phyloP scores from a whole-genome alignment of 202 grass and related monocot genomes.

The Zoysia matrella region DNA sequence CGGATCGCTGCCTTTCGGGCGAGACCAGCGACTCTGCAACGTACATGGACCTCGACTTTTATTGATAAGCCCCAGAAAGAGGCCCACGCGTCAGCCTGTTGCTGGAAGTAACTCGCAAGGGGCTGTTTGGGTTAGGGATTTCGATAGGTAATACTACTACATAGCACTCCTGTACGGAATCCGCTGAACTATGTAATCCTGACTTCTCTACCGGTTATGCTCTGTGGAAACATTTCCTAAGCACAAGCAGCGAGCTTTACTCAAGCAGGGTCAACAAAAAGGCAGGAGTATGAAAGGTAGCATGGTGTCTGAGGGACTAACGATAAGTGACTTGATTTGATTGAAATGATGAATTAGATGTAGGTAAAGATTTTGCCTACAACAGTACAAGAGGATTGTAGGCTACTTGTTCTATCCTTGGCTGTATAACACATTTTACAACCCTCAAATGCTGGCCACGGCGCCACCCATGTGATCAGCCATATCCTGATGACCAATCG shows the following conservation, averaged over 20 bases:
- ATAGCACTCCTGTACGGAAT: too few relatives aligned
- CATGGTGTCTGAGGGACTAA: too few relatives aligned
- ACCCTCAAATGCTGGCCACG: not conserved
- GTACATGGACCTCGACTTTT: not conserved
- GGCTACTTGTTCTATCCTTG: not conserved
- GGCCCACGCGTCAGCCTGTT: not conserved
- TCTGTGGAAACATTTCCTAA: too few relatives aligned
- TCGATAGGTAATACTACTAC: too few relatives aligned
- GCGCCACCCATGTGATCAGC: too few relatives aligned
- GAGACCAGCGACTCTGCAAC: not conserved
- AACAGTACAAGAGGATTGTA: not conserved
- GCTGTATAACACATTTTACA: not conserved
- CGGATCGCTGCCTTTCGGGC: not conserved
- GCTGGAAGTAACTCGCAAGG: too few relatives aligned
- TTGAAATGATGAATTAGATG: not conserved
- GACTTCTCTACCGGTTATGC: too few relatives aligned
- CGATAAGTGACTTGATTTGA: not conserved
- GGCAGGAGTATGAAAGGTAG: too few relatives aligned
- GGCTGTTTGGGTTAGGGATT: too few relatives aligned
- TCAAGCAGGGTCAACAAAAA: too few relatives aligned
- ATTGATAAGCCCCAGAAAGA: not conserved
- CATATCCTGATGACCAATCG: not conserved
- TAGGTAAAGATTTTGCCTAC: not conserved
- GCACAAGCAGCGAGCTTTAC: not conserved
- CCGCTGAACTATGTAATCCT: not conserved